A percentile compares a stretch with the other conserved stretches of the same genome.
Conservation (phyloP, 768 basidiomycete genomes). For the Naganishia kalamii region DNA sequence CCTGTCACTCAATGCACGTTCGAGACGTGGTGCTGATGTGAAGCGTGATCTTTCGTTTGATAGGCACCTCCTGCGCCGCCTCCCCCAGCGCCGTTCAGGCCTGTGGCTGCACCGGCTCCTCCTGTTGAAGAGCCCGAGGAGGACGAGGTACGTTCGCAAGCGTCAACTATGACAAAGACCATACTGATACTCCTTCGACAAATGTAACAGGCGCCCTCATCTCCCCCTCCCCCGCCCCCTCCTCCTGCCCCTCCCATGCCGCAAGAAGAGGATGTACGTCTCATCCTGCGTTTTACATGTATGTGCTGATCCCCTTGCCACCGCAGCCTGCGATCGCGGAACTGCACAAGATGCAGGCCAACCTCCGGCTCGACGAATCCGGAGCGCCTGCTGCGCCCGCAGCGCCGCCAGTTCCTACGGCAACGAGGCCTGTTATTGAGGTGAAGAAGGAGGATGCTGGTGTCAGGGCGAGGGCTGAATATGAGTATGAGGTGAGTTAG, state of each 20-base stretch:
- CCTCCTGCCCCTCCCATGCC: conserved; percentile 35
- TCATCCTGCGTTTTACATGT: background rate
- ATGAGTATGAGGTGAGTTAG: conserved; percentile 61
- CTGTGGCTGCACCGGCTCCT: conserved; percentile 40
- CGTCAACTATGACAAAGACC: background rate
- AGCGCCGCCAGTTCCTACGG: conserved; percentile 41
- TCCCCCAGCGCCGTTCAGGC: conserved; percentile 51
- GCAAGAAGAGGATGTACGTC: conserved; percentile 1
- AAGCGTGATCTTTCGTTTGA: conserved; percentile 28
- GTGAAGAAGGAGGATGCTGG: conserved; percentile 47
- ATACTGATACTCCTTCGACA: background rate
- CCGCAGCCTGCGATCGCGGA: background rate
- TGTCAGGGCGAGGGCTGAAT: conserved; percentile 66
- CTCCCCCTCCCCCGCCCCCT: conserved; percentile 46
- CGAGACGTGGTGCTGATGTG: background rate
- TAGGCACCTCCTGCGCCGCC: conserved; percentile 49
- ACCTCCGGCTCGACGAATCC: conserved; percentile 16
- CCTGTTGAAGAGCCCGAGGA: conserved; percentile 19
- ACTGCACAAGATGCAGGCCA: conserved; percentile 11
- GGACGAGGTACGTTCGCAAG: conserved; percentile 7
- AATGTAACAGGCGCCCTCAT: conserved; percentile 12
- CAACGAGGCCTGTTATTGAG: conserved; percentile 32
- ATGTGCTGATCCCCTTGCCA: background rate
- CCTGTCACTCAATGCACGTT: background rate
- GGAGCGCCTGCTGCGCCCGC: conserved; percentile 32